phyloP scores from a whole-genome alignment of 352 stramenopile species.

The Phytophthora idaei region DNA sequence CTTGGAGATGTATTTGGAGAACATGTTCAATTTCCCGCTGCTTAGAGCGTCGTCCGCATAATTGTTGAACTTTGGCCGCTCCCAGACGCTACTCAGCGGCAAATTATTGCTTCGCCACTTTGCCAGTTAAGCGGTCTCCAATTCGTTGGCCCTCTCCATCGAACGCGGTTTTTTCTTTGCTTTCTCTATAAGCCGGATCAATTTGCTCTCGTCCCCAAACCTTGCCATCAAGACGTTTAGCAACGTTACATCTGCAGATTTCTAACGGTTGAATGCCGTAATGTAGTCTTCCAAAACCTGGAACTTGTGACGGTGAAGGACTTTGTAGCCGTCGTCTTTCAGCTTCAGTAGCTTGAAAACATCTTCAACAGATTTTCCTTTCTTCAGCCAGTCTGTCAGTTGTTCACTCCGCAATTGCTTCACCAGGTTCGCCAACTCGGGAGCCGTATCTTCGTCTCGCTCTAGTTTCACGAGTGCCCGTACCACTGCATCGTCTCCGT shows the following conservation, averaged over 20 bases:
- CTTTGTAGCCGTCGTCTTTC: neutral
- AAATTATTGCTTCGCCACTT: neutral
- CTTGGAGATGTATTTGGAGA: neutral
- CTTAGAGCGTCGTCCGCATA: neutral
- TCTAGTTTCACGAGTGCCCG: neutral
- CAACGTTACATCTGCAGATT: neutral
- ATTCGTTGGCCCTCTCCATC: neutral
- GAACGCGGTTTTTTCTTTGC: neutral
- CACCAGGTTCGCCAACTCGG: neutral
- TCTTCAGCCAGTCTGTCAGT: neutral
- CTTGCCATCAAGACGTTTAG: neutral
- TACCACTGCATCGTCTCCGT: constrained; percentile 3
- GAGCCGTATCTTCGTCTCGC: neutral
- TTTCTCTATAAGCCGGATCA: neutral
- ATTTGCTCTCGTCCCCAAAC: neutral
- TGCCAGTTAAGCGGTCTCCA: neutral
- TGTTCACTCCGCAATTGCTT: neutral
- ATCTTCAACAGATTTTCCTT: neutral
- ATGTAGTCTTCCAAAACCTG: neutral
- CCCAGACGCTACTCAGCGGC: neutral
- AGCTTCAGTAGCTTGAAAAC: constrained; percentile 1
- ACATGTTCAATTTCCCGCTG: neutral
- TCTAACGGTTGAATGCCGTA: neutral
- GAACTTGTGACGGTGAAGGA: neutral
- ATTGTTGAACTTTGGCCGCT: neutral